These are phyloP conservation scores for Podaxis sp. DNA, from an alignment of 768 basidiomycete genomes.

Conservation along the genomic window DNA sequence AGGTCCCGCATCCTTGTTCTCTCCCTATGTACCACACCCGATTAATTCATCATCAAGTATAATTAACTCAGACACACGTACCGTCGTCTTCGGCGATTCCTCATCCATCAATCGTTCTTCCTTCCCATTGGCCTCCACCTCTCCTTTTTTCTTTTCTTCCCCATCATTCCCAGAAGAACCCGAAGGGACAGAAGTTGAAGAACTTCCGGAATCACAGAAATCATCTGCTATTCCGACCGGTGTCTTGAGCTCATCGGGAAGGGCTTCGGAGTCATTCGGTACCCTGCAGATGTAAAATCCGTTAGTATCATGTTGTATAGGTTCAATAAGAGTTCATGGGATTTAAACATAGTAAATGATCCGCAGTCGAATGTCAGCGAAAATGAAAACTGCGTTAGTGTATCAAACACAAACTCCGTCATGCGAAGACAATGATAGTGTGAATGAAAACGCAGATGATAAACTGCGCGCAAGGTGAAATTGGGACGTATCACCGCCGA, in stretches of 20 bases:
- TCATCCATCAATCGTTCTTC: conserved; percentile 23
- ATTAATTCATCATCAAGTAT: conserved; percentile 9
- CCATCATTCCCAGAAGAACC: conserved; percentile 17
- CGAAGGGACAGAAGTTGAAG: conserved; percentile 5
- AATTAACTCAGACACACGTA: conserved; percentile 24
- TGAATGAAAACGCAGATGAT: background rate
- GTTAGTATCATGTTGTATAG: conserved; percentile 11
- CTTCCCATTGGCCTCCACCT: conserved; percentile 19
- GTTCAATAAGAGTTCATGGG: background rate
- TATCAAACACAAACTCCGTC: conserved; percentile 10
- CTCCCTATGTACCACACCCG: conserved; percentile 9
- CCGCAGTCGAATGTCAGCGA: background rate
- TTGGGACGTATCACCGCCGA: conserved; percentile 12
- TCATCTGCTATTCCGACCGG: conserved; percentile 63
- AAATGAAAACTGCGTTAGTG: background rate
- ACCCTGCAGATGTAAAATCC: conserved; percentile 36
- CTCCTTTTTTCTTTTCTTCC: conserved; percentile 21
- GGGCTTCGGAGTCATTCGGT: conserved; percentile 52
- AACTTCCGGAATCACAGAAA: conserved; percentile 45
- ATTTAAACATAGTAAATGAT: background rate
- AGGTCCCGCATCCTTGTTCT: conserved; percentile 14
- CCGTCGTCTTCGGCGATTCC: conserved; percentile 28
- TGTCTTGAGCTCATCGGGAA: conserved; percentile 59
- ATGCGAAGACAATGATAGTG: background rate
- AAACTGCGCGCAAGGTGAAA: background rate